These are phyloP conservation scores for Septoria petroselini DNA, from an alignment of 2,329 filamentous ascomycete genomes.

Conservation along the genomic window DNA sequence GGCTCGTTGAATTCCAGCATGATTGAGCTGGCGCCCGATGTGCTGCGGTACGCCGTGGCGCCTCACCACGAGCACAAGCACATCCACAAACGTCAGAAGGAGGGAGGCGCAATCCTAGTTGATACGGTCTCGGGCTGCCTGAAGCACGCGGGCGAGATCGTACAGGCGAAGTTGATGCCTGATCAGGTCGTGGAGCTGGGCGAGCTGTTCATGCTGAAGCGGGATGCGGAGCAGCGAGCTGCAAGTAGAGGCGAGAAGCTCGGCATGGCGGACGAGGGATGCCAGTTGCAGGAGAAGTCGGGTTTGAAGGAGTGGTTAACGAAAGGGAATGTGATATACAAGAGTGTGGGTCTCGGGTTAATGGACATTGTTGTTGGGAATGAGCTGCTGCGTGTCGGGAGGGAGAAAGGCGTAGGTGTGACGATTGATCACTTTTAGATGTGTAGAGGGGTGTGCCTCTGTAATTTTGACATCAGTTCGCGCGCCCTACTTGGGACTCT, in stretches of 20 bases:
- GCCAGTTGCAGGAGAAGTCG: conserved; percentile 38
- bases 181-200: conserved; percentile 82
- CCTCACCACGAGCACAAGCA: conserved; percentile 54
- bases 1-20: conserved; percentile 70
- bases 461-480: too few species aligned
- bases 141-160: conserved; percentile 81
- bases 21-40: conserved; percentile 75
- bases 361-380: conserved; percentile 66
- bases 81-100: conserved; percentile 61
- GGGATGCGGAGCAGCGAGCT: conserved; percentile 46
- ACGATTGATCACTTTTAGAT: conserved; percentile 50
- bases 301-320: conserved; percentile 54
- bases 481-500: too few species aligned
- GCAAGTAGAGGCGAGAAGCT: conserved; percentile 30
- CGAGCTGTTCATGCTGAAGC: conserved; percentile 67
- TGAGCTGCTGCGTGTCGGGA: conserved; percentile 57
- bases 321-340: conserved; percentile 65
- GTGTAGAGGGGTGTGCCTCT: neutral
- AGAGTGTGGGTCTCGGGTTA: conserved; percentile 64
- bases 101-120: conserved; percentile 60
- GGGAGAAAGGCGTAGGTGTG: conserved; percentile 54
- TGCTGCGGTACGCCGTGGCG: conserved; percentile 63
- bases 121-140: conserved; percentile 74
- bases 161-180: conserved; percentile 69
- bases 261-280: conserved; percentile 21